Evolutionary conservation across 768 basidiomycete genomes (phyloP).

Genomic region (Auricularia sp.): DNA sequence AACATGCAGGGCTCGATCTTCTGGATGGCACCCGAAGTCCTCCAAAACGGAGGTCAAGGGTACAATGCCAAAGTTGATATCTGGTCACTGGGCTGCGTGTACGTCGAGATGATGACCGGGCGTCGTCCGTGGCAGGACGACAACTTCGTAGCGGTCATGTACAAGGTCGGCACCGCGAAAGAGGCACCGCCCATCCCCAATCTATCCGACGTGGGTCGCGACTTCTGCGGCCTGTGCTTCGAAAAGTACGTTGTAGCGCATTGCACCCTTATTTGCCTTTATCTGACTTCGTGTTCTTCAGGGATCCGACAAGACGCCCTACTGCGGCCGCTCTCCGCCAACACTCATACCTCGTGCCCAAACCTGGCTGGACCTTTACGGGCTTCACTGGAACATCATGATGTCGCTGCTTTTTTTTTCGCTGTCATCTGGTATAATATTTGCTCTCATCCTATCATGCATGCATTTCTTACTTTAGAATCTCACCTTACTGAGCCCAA

Average conservation of each 20-base stretch:
- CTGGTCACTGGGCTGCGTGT: constrained; percentile 38
- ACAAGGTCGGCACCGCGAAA: constrained; percentile 73
- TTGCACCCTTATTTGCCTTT: neutral
- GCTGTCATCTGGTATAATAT: too few species aligned
- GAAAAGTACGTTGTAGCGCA: constrained; percentile 50
- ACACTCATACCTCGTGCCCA: constrained; percentile 68
- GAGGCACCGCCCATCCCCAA: constrained; percentile 80
- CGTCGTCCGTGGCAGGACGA: constrained; percentile 48
- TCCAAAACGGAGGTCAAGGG: constrained; percentile 20
- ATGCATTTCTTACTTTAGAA: too few species aligned
- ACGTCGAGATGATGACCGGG: constrained; percentile 40
- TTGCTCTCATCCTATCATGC: too few species aligned
- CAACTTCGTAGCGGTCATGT: constrained; percentile 82
- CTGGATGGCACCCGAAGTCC: constrained; percentile 38
- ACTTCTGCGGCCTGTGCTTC: constrained; percentile 85
- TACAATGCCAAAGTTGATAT: constrained; percentile 41
- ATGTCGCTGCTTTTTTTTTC: neutral
- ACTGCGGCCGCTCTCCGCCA: constrained; percentile 65
- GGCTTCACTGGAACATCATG: constrained; percentile 28
- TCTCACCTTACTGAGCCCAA: too few species aligned
- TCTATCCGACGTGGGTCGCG: constrained; percentile 66
- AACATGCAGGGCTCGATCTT: constrained; percentile 38
- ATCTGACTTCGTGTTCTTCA: constrained; percentile 65
- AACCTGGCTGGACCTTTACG: constrained; percentile 65
- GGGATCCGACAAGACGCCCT: constrained; percentile 77